Percentiles rank a stretch among this genome's conserved stretches.
Evolutionary conservation across 257 asterid species (phyloP).

Genomic region (Solanum peruvianum): DNA sequence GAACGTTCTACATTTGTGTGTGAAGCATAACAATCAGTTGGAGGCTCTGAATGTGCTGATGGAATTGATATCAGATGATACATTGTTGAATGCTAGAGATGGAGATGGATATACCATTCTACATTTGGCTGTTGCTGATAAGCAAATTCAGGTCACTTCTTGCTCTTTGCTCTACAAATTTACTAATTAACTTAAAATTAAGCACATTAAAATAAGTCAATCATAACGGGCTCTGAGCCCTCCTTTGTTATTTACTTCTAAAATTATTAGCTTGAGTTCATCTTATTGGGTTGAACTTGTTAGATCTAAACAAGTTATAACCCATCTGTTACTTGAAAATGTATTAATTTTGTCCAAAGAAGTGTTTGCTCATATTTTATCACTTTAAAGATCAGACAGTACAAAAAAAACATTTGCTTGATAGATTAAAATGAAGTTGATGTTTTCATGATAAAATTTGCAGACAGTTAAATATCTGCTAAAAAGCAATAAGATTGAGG

Average conservation of each 20-base stretch:
- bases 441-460: neutral
- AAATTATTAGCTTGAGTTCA: neutral
- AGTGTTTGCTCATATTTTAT: neutral
- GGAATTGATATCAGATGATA: neutral
- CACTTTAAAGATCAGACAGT: neutral
- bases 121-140: slow-evolving; percentile 24
- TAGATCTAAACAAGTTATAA: neutral
- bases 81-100: slow-evolving; percentile 17
- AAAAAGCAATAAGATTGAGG: neutral
- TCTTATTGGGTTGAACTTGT: neutral
- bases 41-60: slow-evolving; percentile 15
- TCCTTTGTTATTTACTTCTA: neutral
- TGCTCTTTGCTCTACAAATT: neutral
- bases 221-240: neutral
- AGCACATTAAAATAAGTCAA: too few relatives aligned
- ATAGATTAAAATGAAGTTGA: neutral
- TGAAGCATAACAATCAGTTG: slow-evolving; percentile 11
- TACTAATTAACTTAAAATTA: neutral
- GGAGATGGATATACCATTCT: slow-evolving; percentile 14
- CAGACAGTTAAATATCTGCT: slow-evolving; percentile 23
- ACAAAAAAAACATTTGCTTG: neutral
- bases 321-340: neutral
- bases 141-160: slow-evolving; percentile 16
- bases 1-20: slow-evolving; percentile 33
- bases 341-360: neutral